Evolutionary conservation across 2,329 filamentous ascomycete genomes (phyloP).

Genomic region (Epicoccum sorghinum): DNA sequence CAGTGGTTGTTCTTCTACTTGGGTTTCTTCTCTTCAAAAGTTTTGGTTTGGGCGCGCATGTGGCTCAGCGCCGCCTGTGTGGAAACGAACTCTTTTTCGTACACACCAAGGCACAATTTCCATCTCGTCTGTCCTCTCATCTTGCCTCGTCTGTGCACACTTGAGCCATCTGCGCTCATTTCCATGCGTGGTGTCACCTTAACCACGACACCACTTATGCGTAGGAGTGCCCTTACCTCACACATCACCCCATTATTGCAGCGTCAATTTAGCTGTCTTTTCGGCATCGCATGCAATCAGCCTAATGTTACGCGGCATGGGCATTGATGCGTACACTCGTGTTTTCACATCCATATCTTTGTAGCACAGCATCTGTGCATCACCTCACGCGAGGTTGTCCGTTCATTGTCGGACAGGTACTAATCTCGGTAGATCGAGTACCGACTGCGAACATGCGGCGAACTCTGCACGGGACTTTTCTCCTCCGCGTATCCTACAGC

Average conservation of each 20-base stretch:
- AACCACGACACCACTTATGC: slow-evolving; percentile 12
- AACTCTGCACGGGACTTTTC: slow-evolving; percentile 81
- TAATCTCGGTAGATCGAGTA: slow-evolving; percentile 68
- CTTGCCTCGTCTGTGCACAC: neutral
- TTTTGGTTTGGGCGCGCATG: too few relatives aligned
- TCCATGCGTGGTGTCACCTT: slow-evolving; percentile 19
- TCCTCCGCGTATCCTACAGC: slow-evolving; percentile 67
- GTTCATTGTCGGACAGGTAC: neutral
- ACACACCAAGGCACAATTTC: neutral
- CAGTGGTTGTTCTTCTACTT: slow-evolving; percentile 27
- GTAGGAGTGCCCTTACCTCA: slow-evolving; percentile 12
- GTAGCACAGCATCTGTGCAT: neutral
- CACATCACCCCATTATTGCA: slow-evolving; percentile 13
- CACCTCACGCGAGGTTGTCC: neutral
- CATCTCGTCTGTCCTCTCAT: neutral
- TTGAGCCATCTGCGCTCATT: slow-evolving; percentile 16
- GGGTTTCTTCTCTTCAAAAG: too few relatives aligned
- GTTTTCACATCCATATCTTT: neutral
- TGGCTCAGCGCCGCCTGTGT: too few relatives aligned
- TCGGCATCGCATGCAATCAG: neutral
- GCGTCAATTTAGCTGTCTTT: neutral
- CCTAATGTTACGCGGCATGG: slow-evolving; percentile 5
- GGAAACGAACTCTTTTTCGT: too few relatives aligned
- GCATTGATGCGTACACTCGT: neutral
- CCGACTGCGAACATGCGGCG: slow-evolving; percentile 74